Conservation (phyloP, 192 early-diverging fungal genomes). For the Umbelopsis sp. region DNA sequence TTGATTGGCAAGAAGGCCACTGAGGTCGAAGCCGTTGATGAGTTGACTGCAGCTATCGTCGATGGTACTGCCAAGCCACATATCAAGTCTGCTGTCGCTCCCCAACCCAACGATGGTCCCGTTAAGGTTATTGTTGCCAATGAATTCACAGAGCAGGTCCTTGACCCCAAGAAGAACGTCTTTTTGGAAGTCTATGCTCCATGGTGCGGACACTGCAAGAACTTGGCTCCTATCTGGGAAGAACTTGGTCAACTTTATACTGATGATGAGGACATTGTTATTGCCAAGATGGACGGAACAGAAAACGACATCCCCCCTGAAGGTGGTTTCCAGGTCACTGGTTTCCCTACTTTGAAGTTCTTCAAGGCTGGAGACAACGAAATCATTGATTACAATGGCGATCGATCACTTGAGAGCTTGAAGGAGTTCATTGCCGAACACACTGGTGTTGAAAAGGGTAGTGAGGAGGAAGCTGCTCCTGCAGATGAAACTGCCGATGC, state of each 20-base stretch:
- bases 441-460: conserved; percentile 39
- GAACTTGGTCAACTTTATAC: conserved; percentile 64
- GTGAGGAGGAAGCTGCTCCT: conserved; percentile 35
- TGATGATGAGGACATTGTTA: conserved; percentile 53
- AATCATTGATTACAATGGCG: conserved; percentile 80
- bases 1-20: conserved; percentile 74
- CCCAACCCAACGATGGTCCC: conserved; percentile 82
- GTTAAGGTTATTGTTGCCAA: conserved; percentile 91
- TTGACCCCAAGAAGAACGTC: conserved; percentile 85
- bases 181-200: conserved; percentile 94
- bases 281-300: conserved; percentile 94
- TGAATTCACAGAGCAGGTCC: conserved; percentile 81
- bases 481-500: conserved; percentile 24
- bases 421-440: conserved; percentile 56
- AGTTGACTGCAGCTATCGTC: conserved; percentile 67
- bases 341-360: conserved; percentile 95
- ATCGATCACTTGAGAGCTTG: conserved; percentile 76
- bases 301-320: conserved; percentile 86
- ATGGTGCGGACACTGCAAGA: conserved; percentile 86
- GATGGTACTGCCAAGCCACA: conserved; percentile 71
- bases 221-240: conserved; percentile 78
- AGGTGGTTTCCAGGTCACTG: conserved; percentile 70
- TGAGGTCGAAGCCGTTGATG: conserved; percentile 54
- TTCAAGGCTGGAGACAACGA: conserved; percentile 81
- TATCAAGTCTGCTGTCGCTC: conserved; percentile 83